Percentiles rank a stretch among this genome's conserved stretches.
Conservation (phyloP, 805 yeast genomes). For the Teunomyces stri region DNA sequence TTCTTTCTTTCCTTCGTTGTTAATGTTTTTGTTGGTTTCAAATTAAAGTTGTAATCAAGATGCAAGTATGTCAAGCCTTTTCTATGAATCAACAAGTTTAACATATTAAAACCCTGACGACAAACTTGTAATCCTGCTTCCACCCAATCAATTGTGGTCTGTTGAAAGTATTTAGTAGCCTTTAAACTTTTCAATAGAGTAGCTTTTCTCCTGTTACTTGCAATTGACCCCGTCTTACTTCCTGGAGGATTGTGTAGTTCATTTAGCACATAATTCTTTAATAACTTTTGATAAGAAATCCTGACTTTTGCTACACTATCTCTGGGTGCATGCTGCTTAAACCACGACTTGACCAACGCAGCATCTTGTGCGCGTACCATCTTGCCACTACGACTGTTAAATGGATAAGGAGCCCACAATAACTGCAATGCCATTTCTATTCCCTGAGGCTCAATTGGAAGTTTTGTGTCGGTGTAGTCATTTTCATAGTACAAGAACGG, state of each 20-base stretch:
- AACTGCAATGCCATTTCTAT: slow-evolving; percentile 56
- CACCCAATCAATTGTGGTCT: slow-evolving; percentile 94
- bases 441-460: slow-evolving; percentile 40
- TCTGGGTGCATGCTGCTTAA: slow-evolving; percentile 61
- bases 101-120: slow-evolving; percentile 91
- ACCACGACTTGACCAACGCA: slow-evolving; percentile 80
- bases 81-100: slow-evolving; percentile 83
- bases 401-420: slow-evolving; percentile 86
- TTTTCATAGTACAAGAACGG: slow-evolving; percentile 46
- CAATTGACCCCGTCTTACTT: slow-evolving; percentile 22
- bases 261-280: slow-evolving; percentile 72
- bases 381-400: slow-evolving; percentile 67
- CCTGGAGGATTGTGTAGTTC: slow-evolving; percentile 53
- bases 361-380: slow-evolving; percentile 88
- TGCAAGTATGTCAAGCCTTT: slow-evolving; percentile 90
- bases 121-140: slow-evolving; percentile 96
- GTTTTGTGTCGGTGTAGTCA: background rate
- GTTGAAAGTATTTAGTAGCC: slow-evolving; percentile 84
- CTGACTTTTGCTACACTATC: slow-evolving; percentile 72
- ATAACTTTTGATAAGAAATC: slow-evolving; percentile 84
- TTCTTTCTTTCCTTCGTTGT: slow-evolving; percentile 95
- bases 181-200: slow-evolving; percentile 64
- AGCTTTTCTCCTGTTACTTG: slow-evolving; percentile 48
- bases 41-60: slow-evolving; percentile 90
- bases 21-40: slow-evolving; percentile 93